phyloP scores from a whole-genome alignment of 257 asterid species.

The Sherardia arvensis region DNA sequence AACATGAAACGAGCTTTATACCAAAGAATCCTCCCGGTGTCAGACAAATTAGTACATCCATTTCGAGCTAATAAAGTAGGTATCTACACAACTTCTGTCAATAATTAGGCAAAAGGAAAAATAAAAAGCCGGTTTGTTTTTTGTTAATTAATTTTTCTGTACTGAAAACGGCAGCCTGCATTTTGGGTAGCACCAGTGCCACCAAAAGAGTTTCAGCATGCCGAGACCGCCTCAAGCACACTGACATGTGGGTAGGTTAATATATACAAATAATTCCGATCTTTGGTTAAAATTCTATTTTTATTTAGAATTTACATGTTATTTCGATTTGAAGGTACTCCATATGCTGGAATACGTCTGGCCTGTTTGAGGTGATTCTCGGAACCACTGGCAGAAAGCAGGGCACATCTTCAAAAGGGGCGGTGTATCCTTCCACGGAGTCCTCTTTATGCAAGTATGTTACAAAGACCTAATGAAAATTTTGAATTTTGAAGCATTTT shows the following conservation, averaged over 20 bases:
- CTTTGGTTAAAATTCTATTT: too few species aligned
- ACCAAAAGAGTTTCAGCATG: slow-evolving; percentile 74
- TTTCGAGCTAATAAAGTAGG: slow-evolving; percentile 64
- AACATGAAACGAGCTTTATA: slow-evolving; percentile 45
- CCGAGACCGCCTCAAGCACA: slow-evolving; percentile 74
- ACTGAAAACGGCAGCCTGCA: slow-evolving; percentile 41
- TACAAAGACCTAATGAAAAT: background rate
- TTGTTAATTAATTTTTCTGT: slow-evolving; percentile 1
- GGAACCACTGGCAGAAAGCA: slow-evolving; percentile 97
- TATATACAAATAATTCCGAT: background rate
- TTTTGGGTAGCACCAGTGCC: slow-evolving; percentile 62
- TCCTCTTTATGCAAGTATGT: slow-evolving; percentile 81
- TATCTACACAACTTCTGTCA: background rate
- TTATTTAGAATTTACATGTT: background rate
- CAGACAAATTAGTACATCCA: slow-evolving; percentile 48
- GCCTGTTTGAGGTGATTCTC: slow-evolving; percentile 85
- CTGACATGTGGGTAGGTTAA: slow-evolving; percentile 75
- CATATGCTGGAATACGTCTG: slow-evolving; percentile 73
- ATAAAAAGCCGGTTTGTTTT: background rate
- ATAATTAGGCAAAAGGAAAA: background rate
- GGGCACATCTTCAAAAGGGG: slow-evolving; percentile 94
- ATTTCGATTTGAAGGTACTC: slow-evolving; percentile 52
- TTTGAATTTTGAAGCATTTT: background rate
- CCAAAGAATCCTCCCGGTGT: slow-evolving; percentile 48
- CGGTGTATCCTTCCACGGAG: slow-evolving; percentile 68